Evolutionary conservation across 495 filamentous ascomycete species (phyloP), one percentile per base, ranked within the genome.

Genomic region (Annulohypoxylon nitens): DNA sequence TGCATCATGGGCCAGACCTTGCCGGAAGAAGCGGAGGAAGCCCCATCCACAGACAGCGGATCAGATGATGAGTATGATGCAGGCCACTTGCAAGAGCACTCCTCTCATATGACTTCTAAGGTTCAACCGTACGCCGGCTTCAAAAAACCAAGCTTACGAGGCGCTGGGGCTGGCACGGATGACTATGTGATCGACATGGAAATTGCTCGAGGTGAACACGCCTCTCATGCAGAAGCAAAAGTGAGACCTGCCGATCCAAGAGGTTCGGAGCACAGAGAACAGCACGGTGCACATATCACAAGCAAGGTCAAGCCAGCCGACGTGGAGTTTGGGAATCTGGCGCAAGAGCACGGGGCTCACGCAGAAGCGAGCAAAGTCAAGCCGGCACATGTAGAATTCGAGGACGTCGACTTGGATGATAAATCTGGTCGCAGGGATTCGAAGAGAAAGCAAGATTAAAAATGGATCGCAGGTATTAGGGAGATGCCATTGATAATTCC

Each of bases 1-100:
- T 76, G 75, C 51, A 78, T 79, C 45, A 80, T 79, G 76, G 76
- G 76, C 25, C 78, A 80, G 68, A 79, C 77, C n/a, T 72, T 78
- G 12, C n/a, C 60, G 47, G 74, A 75, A 50, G 76, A 76, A 51
- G 65, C 48, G 36, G 74, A 65, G 30, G 71, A 64, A 11, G 4
- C 48, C n/a, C 70, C 69, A n/a, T 69, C 71, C 0, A 37, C 39
- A 0, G 62, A 71, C 8, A 59, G 61, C 39, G 65, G 62, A 9
- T 72, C 61, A 33, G 47, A 64, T 18, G 69, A 70, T 16, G 74
- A 71, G 18, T 39, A 67, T 34, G 66, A 64, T 68, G 68, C 64
- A 37, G 37, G 18, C 33, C 71, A 55, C n/a, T 54, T 47, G 14
- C 64, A 67, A 51, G 66, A 57, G 9, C 69, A 73, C 48, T 74